Percentiles rank a stretch among this genome's conserved stretches.
phyloP scores from a whole-genome alignment of 306 rosid genomes.

The Lathyrus oleraceus region DNA sequence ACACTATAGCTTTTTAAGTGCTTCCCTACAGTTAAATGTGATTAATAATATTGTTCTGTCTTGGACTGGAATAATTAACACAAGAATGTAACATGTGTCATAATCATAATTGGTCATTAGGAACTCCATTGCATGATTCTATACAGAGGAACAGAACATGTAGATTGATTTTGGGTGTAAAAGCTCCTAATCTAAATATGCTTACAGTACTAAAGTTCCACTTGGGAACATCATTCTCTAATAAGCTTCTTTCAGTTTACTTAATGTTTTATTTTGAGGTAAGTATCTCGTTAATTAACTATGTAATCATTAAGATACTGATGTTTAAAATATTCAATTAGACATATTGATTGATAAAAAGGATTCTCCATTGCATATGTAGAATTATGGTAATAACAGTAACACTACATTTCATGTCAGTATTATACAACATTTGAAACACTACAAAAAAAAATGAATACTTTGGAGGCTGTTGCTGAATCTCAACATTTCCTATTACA shows the following conservation, averaged over 20 bases:
- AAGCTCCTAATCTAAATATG: not conserved
- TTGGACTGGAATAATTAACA: too few species aligned
- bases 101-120: too few species aligned
- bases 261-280: not conserved
- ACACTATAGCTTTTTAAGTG: too few species aligned
- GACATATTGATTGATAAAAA: not conserved
- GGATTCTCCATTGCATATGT: not conserved
- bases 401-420: not conserved
- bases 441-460: conserved; percentile 29
- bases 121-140: too few species aligned
- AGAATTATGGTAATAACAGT: not conserved
- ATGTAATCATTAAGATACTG: not conserved
- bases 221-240: not conserved
- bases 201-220: not conserved
- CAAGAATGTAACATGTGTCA: too few species aligned
- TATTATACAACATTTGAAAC: conserved; percentile 19
- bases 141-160: too few species aligned
- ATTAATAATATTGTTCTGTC: too few species aligned
- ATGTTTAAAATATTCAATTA: not conserved
- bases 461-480: conserved; percentile 1
- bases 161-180: not conserved
- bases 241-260: not conserved
- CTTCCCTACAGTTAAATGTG: too few species aligned
- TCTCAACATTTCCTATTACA: conserved; percentile 24
- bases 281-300: not conserved